phyloP scores from a whole-genome alignment of 352 stramenopile genomes.

The Pythium apleroticum region DNA sequence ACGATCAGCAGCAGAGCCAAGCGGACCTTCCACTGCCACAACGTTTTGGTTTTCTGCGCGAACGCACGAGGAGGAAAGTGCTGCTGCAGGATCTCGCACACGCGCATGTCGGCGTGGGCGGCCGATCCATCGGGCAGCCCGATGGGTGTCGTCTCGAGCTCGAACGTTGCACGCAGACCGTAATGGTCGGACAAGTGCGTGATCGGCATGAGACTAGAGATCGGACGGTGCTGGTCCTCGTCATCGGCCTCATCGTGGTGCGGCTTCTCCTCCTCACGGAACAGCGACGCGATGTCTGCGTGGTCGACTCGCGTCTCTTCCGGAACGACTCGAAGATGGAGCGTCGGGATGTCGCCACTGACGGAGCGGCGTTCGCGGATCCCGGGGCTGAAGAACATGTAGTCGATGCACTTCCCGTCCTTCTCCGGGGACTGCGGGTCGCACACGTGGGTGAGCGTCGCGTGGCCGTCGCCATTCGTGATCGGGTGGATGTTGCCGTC shows the following conservation, averaged over 20 bases:
- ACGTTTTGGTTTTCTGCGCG: slow-evolving; percentile 44
- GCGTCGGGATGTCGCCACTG: slow-evolving; percentile 34
- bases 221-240: slow-evolving; percentile 13
- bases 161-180: slow-evolving; percentile 52
- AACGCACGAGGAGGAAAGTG: slow-evolving; percentile 68
- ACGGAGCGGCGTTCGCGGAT: slow-evolving; percentile 29
- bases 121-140: slow-evolving; percentile 42
- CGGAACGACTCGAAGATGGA: slow-evolving; percentile 44
- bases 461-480: slow-evolving; percentile 81
- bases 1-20: slow-evolving; percentile 43
- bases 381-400: slow-evolving; percentile 72
- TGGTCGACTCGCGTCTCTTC: slow-evolving; percentile 57
- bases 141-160: slow-evolving; percentile 45
- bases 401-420: slow-evolving; percentile 86
- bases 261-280: slow-evolving; percentile 25
- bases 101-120: slow-evolving; percentile 28
- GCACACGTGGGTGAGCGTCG: slow-evolving; percentile 47
- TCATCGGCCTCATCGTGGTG: slow-evolving; percentile 19
- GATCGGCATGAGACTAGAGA: slow-evolving; percentile 43
- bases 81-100: slow-evolving; percentile 64
- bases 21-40: slow-evolving; percentile 73
- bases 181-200: slow-evolving; percentile 85
- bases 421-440: slow-evolving; percentile 48
- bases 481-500: slow-evolving; percentile 58
- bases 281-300: slow-evolving; percentile 42